These are phyloP conservation scores for Fusarium torulosum DNA, from an alignment of 2,329 filamentous ascomycete genomes.

Conservation along the genomic window DNA sequence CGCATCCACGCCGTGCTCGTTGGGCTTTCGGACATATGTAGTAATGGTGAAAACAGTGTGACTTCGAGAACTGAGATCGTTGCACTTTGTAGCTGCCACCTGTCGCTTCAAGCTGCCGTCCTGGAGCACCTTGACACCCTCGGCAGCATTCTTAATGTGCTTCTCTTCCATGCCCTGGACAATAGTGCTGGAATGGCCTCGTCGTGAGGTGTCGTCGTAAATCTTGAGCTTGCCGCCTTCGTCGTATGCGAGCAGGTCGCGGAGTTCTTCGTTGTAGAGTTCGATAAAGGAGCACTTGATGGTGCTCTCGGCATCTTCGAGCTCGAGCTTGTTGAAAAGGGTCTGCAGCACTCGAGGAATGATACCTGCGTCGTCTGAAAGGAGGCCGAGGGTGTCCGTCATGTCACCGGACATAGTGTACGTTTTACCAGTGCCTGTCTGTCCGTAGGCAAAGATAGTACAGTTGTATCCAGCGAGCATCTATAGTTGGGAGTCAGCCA, in stretches of 20 bases:
- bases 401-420: conserved; percentile 99
- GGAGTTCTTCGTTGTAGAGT: conserved; percentile 96
- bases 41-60: conserved; percentile 98
- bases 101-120: conserved; percentile 93
- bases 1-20: conserved; percentile 88
- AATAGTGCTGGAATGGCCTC: conserved; percentile 85
- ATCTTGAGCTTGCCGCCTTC: conserved; percentile 92
- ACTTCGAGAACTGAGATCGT: conserved; percentile 95
- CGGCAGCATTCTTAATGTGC: conserved; percentile 85
- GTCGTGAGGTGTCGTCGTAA: conserved; percentile 89
- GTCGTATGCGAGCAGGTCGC: conserved; percentile 86
- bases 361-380: conserved; percentile 93
- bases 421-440: conserved; percentile 97
- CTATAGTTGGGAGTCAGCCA: conserved; percentile 59
- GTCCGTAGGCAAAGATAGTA: conserved; percentile 98
- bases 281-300: conserved; percentile 99
- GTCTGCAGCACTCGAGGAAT: conserved; percentile 91
- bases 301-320: conserved; percentile 82
- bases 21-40: conserved; percentile 84
- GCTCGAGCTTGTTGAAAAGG: conserved; percentile 86
- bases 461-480: conserved; percentile 97
- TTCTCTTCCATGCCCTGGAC: conserved; percentile 99
- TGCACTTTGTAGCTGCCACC: conserved; percentile 99
- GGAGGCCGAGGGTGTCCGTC: conserved; percentile 83
- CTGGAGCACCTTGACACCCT: conserved; percentile 90